Evolutionary conservation across 2,329 filamentous ascomycete genomes (phyloP), one percentile per base, ranked within the genome.

Genomic region (Aaosphaeria pasadenensis): DNA sequence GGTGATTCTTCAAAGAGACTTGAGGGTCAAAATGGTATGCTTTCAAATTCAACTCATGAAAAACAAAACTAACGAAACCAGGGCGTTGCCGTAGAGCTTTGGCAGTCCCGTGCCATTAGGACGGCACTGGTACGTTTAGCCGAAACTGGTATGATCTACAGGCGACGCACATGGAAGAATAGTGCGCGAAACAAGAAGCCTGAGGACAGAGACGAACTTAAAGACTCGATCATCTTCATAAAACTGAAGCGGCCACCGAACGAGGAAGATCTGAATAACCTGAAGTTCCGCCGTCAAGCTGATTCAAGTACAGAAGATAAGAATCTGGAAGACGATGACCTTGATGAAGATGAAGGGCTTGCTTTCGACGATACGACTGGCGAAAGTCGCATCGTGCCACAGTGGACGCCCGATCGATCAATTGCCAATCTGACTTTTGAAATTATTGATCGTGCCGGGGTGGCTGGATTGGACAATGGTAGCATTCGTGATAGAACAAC

Each of bases 401-500:
- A 71, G 49, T 85, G 82, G 82, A 76, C 69, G 6, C 78, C 81
- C 2, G 77, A 82, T 54, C 65, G 75, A 6, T 71, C 71, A 11
- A 58, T 82, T 28, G 62, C 74, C 36, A 84, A 85, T 51, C 64
- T 78, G 4, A 60, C 84, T 5, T 77, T 77, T 49, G 73, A 80
- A 31, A 57, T 77, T 7, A 68, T 82, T 43, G 64, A 75, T 11
- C 56, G 64, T 28, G 63, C 74, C 28, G 81, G 81, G 1, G 64
- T 61, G 2, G 54, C 65, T 13, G 83, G 83, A 2, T 71, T 76
- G 35, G 78, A 76, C 43, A 77, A 79, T 38, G 67, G 67, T 36
- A 71, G 74, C 55, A 68, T 59, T 56, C 67, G 54, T 40, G 59
- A 54, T 59, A 50, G 55, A 2, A 59, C 72, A 6, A 71, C 79